Conservation (phyloP, 148 eudicot genomes). For the Pouteria glomerata region DNA sequence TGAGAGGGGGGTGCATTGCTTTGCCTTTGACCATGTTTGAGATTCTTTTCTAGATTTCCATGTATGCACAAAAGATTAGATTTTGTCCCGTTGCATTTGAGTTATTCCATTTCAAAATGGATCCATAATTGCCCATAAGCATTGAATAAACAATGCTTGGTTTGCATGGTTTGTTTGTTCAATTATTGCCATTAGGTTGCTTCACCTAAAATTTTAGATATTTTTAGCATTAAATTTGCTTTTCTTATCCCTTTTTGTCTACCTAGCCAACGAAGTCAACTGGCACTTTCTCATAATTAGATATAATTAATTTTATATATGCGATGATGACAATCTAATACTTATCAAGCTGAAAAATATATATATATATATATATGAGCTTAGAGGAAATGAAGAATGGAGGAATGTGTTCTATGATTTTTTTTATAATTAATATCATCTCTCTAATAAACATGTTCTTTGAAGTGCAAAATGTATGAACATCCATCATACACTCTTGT, state of each 20-base stretch:
- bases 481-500: too few species aligned
- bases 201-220: too few species aligned
- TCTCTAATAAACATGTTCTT: background rate
- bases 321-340: background rate
- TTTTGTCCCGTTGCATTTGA: background rate
- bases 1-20: background rate
- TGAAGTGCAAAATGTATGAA: background rate
- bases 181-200: background rate
- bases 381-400: background rate
- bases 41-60: background rate
- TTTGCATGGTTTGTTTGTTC: background rate
- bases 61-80: background rate
- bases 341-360: slow-evolving; percentile 1
- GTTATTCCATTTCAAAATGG: background rate
- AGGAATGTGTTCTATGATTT: background rate
- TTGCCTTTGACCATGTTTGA: background rate
- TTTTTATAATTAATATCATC: background rate
- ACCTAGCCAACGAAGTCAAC: background rate
- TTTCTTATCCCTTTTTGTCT: background rate
- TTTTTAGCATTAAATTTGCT: background rate
- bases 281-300: too few species aligned
- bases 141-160: background rate
- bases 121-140: background rate
- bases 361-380: too few species aligned
- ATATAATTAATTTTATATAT: background rate